Base-by-base conservation (phyloP, 441 rosid species). In the Gossypium lobatum region DNA sequence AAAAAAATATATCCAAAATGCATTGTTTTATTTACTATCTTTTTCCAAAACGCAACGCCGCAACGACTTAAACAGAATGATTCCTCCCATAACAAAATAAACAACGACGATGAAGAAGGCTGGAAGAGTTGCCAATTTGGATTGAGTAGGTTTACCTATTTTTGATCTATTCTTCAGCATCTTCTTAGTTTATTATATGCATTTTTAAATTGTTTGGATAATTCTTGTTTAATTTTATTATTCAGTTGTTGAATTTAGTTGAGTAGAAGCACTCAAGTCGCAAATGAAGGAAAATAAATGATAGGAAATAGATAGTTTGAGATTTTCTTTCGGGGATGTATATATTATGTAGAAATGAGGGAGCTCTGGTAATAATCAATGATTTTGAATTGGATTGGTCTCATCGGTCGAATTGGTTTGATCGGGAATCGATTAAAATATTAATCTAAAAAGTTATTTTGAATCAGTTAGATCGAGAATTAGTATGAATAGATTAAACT, bases 51-150 rank as follows among this genome's bases (percentile, higher is more conserved):
- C 0, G 9, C 42, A 37, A 37, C 42, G 42, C 42, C 2, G 9
- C 9, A 37, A 37, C 9, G 9, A 6, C 42, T 37, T 37, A 9
- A 37, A 6, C 42, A 37, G 9, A 6, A 37, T 37, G 42, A 6
- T 37, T 37, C 42, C 42, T 37, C 9, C 42, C 8, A 37, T 37
- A 37, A 37, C 9, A 37, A 18, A 18, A 2, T 54, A 69, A 37
- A 65, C 70, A 39, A 54, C 25, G 64, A 81, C 42, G 57, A 92
- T 58, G 63, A 58, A 83, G 17, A 58, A 84, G 75, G 53, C 80
- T 68, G 98, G 93, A 79, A 89, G 88, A 73, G 31, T 91, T 28
- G 95, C 97, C 1, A 93, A 88, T 83, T 66, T 87, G 50, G 96
- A 90, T 53, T 89, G 91, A 73, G 93, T 88, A 89, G 98, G 99